A percentile compares a stretch with the other conserved stretches of the same genome.
Evolutionary conservation across 805 yeast genomes (phyloP).

Genomic region (Candida xyloterini): DNA sequence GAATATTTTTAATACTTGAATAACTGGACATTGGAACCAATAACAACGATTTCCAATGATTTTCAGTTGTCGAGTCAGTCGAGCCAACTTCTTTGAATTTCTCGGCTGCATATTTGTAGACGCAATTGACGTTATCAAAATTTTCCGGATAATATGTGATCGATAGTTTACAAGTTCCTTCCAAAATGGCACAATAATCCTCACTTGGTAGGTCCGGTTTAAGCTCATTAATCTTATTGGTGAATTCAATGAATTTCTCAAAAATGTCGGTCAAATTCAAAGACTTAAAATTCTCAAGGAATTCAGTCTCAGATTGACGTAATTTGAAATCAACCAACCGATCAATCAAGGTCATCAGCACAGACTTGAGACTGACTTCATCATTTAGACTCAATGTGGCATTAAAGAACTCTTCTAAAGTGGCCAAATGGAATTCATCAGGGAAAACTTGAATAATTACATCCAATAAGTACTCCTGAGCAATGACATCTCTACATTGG

Average conservation of each 20-base stretch:
- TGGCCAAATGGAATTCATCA: constrained; percentile 79
- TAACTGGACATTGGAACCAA: constrained; percentile 48
- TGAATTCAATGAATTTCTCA: constrained; percentile 63
- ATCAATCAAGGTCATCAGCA: constrained; percentile 68
- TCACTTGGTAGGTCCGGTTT: constrained; percentile 67
- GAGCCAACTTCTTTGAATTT: constrained; percentile 29
- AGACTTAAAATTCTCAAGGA: constrained; percentile 15
- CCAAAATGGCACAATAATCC: constrained; percentile 62
- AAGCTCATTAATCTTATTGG: constrained; percentile 49
- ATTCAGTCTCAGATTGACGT: constrained; percentile 34
- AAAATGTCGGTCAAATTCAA: constrained; percentile 41
- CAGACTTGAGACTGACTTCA: constrained; percentile 60
- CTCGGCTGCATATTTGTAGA: constrained; percentile 55
- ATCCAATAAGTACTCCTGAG: constrained; percentile 89
- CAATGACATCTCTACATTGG: constrained; percentile 87
- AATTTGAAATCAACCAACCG: constrained; percentile 58
- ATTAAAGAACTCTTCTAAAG: constrained; percentile 63
- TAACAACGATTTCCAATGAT: constrained; percentile 36
- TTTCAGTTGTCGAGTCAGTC: constrained; percentile 24
- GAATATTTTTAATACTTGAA: constrained; percentile 32
- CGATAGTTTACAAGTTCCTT: constrained; percentile 62
- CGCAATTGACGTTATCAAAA: constrained; percentile 54
- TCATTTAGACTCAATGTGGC: constrained; percentile 69
- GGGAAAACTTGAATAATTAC: constrained; percentile 94
- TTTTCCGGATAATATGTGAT: constrained; percentile 65